phyloP scores from a whole-genome alignment of 2,329 filamentous ascomycete species.

The Hansfordia pulvinata region DNA sequence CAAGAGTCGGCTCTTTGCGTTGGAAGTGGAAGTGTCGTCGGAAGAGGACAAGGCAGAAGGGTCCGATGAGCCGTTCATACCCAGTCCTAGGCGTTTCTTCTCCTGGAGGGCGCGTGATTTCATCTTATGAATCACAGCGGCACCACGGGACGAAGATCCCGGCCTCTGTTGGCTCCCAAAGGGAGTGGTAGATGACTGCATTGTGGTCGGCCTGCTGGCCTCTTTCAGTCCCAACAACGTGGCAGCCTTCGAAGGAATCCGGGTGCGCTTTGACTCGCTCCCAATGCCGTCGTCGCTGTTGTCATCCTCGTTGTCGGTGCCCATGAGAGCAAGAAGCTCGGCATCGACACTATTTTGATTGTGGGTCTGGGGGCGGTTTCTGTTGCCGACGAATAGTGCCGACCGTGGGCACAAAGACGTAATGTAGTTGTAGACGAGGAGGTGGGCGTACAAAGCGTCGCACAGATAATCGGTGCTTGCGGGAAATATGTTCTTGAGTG shows the following conservation, averaged over 20 bases:
- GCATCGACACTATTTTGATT: no score
- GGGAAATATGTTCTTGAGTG: conserved; percentile 38
- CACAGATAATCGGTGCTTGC: conserved; percentile 38
- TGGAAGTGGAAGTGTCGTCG: no score
- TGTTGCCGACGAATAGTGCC: conserved; percentile 3
- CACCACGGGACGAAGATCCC: no score
- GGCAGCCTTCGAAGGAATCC: conserved; percentile 29
- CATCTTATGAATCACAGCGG: no score
- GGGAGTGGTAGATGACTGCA: conserved; percentile 5
- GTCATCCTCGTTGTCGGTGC: background rate
- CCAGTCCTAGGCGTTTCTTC: no score
- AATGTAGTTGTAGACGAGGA: conserved; percentile 46
- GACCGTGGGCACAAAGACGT: conserved; percentile 19
- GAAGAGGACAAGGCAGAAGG: no score
- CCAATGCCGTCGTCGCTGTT: background rate
- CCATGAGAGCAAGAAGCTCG: no score
- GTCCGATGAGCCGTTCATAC: no score
- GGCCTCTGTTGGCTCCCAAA: no score
- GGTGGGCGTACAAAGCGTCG: conserved; percentile 44
- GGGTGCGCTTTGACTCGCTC: background rate
- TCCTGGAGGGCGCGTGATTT: no score
- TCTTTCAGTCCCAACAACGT: conserved; percentile 31
- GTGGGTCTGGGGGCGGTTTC: no score
- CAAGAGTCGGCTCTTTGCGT: no score
- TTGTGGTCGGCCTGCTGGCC: conserved; percentile 6